Evolutionary conservation across 2,329 filamentous ascomycete genomes (phyloP), one percentile per base, ranked within the genome.

Genomic region (Sordariomycetes sp.): DNA sequence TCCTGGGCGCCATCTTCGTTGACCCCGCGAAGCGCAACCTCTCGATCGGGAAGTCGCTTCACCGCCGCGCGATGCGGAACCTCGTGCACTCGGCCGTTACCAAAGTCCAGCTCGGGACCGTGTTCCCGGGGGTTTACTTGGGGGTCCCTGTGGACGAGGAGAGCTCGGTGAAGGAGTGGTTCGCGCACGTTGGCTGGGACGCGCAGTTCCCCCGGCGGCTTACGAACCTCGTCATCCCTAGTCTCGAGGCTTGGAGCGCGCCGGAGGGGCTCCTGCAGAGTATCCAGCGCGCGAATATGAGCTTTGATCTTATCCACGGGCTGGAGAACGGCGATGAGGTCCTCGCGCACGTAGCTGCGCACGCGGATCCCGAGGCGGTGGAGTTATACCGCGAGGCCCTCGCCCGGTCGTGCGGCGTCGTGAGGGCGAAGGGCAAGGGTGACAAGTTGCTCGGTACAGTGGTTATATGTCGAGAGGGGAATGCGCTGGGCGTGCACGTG

Each of bases 131-230:
- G n/a, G 82, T 95, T 25, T 96, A 91, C 65, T 80, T 89, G 0
- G 92, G 91, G 0, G 87, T 96, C 10, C 90, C 91, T 0, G 72
- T 77, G 1, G 75, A 79, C 4, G 75, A 78, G 1, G 67, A 70
- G 45, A 12, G 76, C 54, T 72, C 72, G 20, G 67, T 76, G 45
- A 81, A 78, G 62, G 82, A 88, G 52, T 97, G 91, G 91, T 96
- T 96, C 68, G 82, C 85, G n/a, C 89, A 86, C 62, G 80, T 90
- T 53, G 91, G 92, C 15, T 96, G 91, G 91, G 90, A 95, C 64
- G 86, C 76, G 0, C 75, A 80, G 53, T 81, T 80, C 59, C 78
- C 79, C 2, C 74, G 76, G 12, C 74, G 77, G 15, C 64, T 82
- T 22, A 76, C 75, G 64, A 90, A 86, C 66, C 85, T 95, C 77